Evolutionary conservation across 305 asterid species (phyloP), one percentile per base, ranked within the genome.

Genomic region (Fraxinus sp.): DNA sequence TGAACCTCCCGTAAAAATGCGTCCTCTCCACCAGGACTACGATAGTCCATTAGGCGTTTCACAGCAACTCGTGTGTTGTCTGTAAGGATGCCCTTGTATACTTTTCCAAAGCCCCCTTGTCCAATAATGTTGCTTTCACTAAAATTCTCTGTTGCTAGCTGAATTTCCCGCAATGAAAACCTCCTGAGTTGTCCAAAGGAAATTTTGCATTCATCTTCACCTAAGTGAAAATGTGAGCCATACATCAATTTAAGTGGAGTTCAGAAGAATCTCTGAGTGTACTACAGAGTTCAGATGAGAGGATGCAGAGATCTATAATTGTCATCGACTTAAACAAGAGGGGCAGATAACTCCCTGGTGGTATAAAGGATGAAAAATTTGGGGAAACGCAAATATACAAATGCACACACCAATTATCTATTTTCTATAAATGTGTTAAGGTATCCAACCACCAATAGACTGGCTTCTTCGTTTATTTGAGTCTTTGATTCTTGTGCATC

Each of bases 21-120:
- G 13, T 92, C 98, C 87, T 91, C 98, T 64, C 98, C 99, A 55
- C 98, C 98, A 2, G 97, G 97, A 80, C 93, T 93, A 57, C 88
- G 89, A 49, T 91, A 91, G 87, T 92, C 95, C 82, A 85, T 90
- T 36, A 95, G 93, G 33, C 98, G 93, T 81, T 95, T 95, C 46
- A 92, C 93, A 8, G 97, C 99, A 57, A 94, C 93, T 84, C 81
- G 85, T 0, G 93, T 91, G 35, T 86, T 88, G 81, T 92, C 98
- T 49, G 64, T 36, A 68, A 94, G 92, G 28, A 91, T 59, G 24
- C 97, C 99, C 86, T 85, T 89, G 89, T 92, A 95, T 3, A 95
- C 99, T 85, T 91, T 95, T 5, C 98, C 98, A 36, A 91, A 95
- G 0, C 99, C 98, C n/a, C 99, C 98, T 81, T 95, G 97, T 79